These are phyloP conservation scores for Colletotrichum chlorophyti DNA, from an alignment of 2,329 filamentous ascomycete species.

Conservation along the genomic window DNA sequence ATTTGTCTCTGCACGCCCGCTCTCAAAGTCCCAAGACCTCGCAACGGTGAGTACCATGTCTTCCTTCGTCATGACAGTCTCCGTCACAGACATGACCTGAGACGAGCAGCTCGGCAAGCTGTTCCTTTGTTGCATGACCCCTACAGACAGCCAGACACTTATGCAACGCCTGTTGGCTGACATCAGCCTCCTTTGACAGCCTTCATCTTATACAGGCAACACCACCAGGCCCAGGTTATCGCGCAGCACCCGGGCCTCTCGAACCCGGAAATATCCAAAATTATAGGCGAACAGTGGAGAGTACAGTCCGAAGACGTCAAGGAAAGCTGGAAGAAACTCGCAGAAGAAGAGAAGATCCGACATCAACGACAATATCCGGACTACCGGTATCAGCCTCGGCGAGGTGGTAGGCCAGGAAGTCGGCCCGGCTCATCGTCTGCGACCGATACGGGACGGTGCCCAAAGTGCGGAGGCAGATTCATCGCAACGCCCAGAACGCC, in stretches of 20 bases:
- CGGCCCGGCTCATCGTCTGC: conserved; percentile 42
- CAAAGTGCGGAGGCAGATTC: conserved; percentile 74
- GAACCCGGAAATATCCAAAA: conserved; percentile 96
- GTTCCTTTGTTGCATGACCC: conserved; percentile 24
- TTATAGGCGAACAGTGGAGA: conserved; percentile 93
- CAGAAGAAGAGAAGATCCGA: conserved; percentile 90
- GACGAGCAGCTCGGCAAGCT: conserved; percentile 3
- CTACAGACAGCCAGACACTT: conserved; percentile 16
- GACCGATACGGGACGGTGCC: conserved; percentile 65
- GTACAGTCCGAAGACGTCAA: conserved; percentile 77
- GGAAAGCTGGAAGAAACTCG: conserved; percentile 85
- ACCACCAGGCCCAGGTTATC: conserved; percentile 84
- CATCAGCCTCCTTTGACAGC: conserved; percentile 60
- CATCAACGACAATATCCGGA: conserved; percentile 91
- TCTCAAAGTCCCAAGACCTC: conserved; percentile 64
- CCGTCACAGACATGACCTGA: conserved; percentile 3
- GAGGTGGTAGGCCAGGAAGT: conserved; percentile 53
- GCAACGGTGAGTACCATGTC: conserved; percentile 58
- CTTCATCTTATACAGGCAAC: conserved; percentile 96
- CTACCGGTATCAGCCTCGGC: conserved; percentile 91
- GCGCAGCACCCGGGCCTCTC: conserved; percentile 85
- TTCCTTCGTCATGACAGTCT: conserved; percentile 11
- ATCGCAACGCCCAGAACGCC: conserved; percentile 69
- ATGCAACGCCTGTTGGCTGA: conserved; percentile 33
- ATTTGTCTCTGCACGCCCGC: conserved; percentile 64